Conservation (phyloP, 2,329 filamentous ascomycete species). For the Lizonia empirigonia region DNA sequence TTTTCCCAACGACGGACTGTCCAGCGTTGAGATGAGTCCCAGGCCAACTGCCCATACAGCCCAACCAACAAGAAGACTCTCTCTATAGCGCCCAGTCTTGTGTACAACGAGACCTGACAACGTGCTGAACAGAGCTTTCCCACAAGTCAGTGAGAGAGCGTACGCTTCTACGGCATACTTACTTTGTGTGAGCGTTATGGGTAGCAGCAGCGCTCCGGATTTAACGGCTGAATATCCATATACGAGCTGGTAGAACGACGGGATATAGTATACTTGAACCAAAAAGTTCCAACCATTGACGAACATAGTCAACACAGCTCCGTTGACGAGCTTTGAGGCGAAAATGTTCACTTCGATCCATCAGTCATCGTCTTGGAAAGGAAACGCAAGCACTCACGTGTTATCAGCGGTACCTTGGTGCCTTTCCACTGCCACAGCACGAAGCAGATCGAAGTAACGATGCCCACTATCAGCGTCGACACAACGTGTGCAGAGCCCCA, state of each 20-base stretch:
- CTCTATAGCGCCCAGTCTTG: constrained; percentile 27
- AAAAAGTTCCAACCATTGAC: constrained; percentile 67
- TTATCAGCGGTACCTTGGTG: constrained; percentile 63
- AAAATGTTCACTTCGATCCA: constrained; percentile 24
- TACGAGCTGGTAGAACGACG: constrained; percentile 67
- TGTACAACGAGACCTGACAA: constrained; percentile 28
- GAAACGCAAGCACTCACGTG: constrained; percentile 45
- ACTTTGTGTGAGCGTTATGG: constrained; percentile 50
- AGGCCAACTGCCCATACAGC: constrained; percentile 27
- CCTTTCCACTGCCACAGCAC: constrained; percentile 64
- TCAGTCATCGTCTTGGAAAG: background rate
- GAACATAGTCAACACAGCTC: constrained; percentile 52
- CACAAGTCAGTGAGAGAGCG: background rate
- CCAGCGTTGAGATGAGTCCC: constrained; percentile 25
- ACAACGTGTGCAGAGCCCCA: constrained; percentile 61
- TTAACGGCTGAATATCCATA: constrained; percentile 54
- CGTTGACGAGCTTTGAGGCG: constrained; percentile 24
- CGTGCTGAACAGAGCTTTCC: constrained; percentile 26
- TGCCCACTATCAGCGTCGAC: constrained; percentile 57
- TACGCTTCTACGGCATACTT: background rate
- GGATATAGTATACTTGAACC: constrained; percentile 65
- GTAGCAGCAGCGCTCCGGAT: constrained; percentile 60
- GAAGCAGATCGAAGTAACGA: constrained; percentile 55
- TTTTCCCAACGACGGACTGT: constrained; percentile 20
- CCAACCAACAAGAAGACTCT: constrained; percentile 28